Conservation (phyloP, 805 yeast species). For the Yarrowia sp. region DNA sequence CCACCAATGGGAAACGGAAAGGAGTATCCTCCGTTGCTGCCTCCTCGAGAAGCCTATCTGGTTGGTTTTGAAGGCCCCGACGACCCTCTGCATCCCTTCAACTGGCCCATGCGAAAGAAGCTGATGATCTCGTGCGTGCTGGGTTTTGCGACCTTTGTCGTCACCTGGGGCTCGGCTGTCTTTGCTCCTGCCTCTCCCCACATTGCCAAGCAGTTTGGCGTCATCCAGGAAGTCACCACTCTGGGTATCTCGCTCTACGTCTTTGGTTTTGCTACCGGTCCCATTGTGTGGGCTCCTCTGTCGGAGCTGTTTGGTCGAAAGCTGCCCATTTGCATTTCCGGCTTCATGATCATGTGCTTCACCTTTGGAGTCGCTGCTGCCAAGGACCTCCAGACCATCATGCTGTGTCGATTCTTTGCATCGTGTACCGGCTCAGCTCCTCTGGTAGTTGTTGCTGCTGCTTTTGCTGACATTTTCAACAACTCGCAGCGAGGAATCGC, state of each 20-base stretch:
- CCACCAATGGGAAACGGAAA: conserved; percentile 28
- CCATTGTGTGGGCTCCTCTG: conserved; percentile 83
- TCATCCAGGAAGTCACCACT: conserved; percentile 66
- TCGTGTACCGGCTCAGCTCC: conserved; percentile 85
- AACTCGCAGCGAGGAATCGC: conserved; percentile 70
- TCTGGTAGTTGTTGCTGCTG: conserved; percentile 80
- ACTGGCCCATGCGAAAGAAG: conserved; percentile 58
- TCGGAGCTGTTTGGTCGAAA: conserved; percentile 77
- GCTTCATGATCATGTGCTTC: conserved; percentile 56
- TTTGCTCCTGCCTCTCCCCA: conserved; percentile 59
- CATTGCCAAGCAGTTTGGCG: conserved; percentile 51
- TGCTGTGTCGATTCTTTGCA: conserved; percentile 74
- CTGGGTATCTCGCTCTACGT: conserved; percentile 78
- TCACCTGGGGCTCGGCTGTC: conserved; percentile 80
- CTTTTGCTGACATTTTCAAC: conserved; percentile 76
- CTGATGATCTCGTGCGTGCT: conserved; percentile 44
- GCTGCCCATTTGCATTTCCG: conserved; percentile 54
- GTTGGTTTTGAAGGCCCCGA: conserved; percentile 67
- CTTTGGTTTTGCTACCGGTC: conserved; percentile 92
- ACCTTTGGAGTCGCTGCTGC: conserved; percentile 75
- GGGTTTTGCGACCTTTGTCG: conserved; percentile 49
- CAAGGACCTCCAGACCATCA: conserved; percentile 68
- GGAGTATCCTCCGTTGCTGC: conserved; percentile 27
- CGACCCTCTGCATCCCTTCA: conserved; percentile 77
- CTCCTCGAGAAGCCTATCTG: conserved; percentile 42